Percentiles rank a stretch among this genome's conserved stretches.
phyloP scores from a whole-genome alignment of 768 basidiomycete species.

The Crassisporium funariophilum region DNA sequence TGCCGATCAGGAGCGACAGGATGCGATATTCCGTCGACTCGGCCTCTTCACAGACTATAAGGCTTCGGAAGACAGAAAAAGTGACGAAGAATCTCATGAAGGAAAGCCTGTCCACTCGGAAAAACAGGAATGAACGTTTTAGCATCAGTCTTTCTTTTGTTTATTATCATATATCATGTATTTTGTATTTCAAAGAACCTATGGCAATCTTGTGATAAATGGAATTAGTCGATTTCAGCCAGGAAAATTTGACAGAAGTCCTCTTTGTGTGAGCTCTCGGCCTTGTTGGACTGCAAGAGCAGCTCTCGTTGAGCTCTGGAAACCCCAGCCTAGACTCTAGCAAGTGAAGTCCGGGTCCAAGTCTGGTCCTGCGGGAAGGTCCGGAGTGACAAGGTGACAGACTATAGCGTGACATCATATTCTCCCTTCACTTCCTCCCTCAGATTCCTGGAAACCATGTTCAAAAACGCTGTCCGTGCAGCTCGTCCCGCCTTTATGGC shows the following conservation, averaged over 20 bases:
- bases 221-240: too few relatives aligned
- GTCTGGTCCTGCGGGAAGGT: conserved; percentile 28
- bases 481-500: conserved; percentile 44
- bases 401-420: conserved; percentile 15
- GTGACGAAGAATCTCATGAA: conserved; percentile 20
- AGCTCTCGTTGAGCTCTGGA: too few relatives aligned
- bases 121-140: neutral
- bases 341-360: conserved; percentile 7
- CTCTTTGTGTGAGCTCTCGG: too few relatives aligned
- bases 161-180: too few relatives aligned
- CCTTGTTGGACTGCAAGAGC: too few relatives aligned
- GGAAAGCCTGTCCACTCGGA: too few relatives aligned
- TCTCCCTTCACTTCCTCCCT: conserved; percentile 15
- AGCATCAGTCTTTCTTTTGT: too few relatives aligned
- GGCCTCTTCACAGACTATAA: conserved; percentile 45
- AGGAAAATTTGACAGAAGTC: too few relatives aligned
- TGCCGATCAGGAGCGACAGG: conserved; percentile 53
- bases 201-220: neutral
- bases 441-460: conserved; percentile 35
- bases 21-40: conserved; percentile 60
- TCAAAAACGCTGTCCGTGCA: conserved; percentile 48
- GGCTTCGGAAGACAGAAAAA: conserved; percentile 16
- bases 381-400: conserved; percentile 28
- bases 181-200: neutral
- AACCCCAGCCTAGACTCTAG: neutral